Evolutionary conservation across 208 protist genomes (phyloP), one percentile per base, ranked within the genome.

Genomic region (Hexamita inflata): DNA sequence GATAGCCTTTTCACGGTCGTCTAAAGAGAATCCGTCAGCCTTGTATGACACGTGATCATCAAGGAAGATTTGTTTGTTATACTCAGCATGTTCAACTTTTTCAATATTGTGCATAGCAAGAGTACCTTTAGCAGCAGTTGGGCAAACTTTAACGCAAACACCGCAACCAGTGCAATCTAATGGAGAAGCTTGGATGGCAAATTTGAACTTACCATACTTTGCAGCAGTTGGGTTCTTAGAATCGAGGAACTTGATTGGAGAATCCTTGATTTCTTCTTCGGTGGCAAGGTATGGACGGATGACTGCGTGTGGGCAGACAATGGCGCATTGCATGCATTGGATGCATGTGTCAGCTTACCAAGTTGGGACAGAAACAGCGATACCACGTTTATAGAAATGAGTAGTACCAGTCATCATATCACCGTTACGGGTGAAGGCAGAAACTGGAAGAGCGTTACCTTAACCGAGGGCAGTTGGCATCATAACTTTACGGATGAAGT

Each of bases 141-240:
- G 87, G 60, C 87, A 90, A 26, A 42, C 42, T 26, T 78, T 58
- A 58, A 77, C 75, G 77, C 87, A 90, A 26, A 87, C 30, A 34
- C 74, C 83, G 60, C 87, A 90, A 19, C 84, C 86, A 40, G 85
- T 89, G 79, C 87, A 90, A 59, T 88, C 87, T 4, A 83, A 40
- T 42, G 82, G 77, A n/a, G 85, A 80, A 28, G 85, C 70, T 66
- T 89, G 83, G 45, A 88, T 84, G 19, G 49, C 34, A 77, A 81
- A 88, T 7, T 83, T 76, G 30, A 80, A 70, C 34, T 40, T 32
- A 32, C 64, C 64, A 49, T 70, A 32, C 11, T 38, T 40, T 34
- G 11, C 38, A 49, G 42, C 64, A 34, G 42, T 38, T 57, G 9
- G 9, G 38, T 70, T 70, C 64, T 70, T 70, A 15, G 38, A 30